These are phyloP conservation scores for Annulohypoxylon bovei DNA, from an alignment of 495 filamentous ascomycete genomes.

Conservation along the genomic window DNA sequence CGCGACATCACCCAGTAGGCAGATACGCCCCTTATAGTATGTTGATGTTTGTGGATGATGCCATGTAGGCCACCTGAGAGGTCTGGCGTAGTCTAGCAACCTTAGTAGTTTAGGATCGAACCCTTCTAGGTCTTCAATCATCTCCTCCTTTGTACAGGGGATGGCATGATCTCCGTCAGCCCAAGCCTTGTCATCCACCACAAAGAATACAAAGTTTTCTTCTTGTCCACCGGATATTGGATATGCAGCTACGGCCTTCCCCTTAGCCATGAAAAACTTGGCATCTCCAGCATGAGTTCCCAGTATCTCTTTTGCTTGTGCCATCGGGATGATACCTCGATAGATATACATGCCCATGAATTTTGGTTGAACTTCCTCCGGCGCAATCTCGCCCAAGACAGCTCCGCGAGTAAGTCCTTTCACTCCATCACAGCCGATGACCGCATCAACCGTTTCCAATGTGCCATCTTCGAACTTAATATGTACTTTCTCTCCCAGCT, in stretches of 20 bases:
- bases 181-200: constrained; percentile 23
- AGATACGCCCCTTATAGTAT: constrained; percentile 59
- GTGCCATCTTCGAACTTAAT: constrained; percentile 46
- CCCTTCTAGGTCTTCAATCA: constrained; percentile 37
- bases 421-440: constrained; percentile 70
- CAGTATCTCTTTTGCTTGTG: constrained; percentile 51
- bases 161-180: constrained; percentile 19
- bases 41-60: constrained; percentile 64
- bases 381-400: constrained; percentile 54
- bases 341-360: constrained; percentile 55
- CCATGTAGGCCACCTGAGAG: constrained; percentile 67
- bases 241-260: constrained; percentile 64
- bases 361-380: constrained; percentile 42
- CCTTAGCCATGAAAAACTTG: constrained; percentile 62
- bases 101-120: constrained; percentile 39
- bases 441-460: constrained; percentile 46
- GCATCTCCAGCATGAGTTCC: constrained; percentile 65
- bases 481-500: constrained; percentile 33
- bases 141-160: constrained; percentile 41
- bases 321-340: constrained; percentile 68
- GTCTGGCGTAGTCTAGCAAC: constrained; percentile 47
- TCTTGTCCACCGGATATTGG: constrained; percentile 64
- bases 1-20: constrained; percentile 69
- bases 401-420: constrained; percentile 56
- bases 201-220: constrained; percentile 45